These are phyloP conservation scores for Phytophthora sansomeana DNA, from an alignment of 352 stramenopile genomes.

Conservation along the genomic window DNA sequence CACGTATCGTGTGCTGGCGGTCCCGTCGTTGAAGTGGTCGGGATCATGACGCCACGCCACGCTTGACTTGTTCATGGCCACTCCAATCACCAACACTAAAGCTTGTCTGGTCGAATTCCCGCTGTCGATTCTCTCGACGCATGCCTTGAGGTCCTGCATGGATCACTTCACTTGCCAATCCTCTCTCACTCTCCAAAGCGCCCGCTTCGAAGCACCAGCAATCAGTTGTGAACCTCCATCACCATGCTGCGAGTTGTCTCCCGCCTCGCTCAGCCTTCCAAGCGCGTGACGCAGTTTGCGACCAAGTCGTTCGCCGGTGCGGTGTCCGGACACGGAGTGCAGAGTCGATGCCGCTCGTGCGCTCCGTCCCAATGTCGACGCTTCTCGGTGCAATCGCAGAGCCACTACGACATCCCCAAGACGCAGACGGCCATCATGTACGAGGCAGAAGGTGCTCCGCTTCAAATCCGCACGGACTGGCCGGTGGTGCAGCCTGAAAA, in stretches of 20 bases:
- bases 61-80: no score
- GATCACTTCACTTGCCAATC: slow-evolving; percentile 9
- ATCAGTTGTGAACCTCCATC: neutral
- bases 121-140: slow-evolving; percentile 15
- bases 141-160: slow-evolving; percentile 10
- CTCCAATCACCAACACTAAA: no score
- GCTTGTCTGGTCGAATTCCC: slow-evolving; percentile 4
- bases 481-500: slow-evolving; percentile 49
- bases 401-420: slow-evolving; percentile 52
- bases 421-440: slow-evolving; percentile 58
- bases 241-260: slow-evolving; percentile 39
- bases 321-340: slow-evolving; percentile 14
- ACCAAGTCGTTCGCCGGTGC: slow-evolving; percentile 22
- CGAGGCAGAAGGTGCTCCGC: slow-evolving; percentile 41
- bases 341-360: no score
- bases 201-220: slow-evolving; percentile 1
- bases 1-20: slow-evolving; percentile 3
- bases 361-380: slow-evolving; percentile 22
- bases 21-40: slow-evolving; percentile 28
- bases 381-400: slow-evolving; percentile 54
- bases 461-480: slow-evolving; percentile 54
- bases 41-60: no score
- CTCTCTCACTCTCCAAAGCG: slow-evolving; percentile 25
- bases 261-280: slow-evolving; percentile 34
- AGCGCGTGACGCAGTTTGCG: slow-evolving; percentile 23